These are phyloP conservation scores for Neospermospora avenae DNA, from an alignment of 2,329 filamentous ascomycete species.

Conservation along the genomic window DNA sequence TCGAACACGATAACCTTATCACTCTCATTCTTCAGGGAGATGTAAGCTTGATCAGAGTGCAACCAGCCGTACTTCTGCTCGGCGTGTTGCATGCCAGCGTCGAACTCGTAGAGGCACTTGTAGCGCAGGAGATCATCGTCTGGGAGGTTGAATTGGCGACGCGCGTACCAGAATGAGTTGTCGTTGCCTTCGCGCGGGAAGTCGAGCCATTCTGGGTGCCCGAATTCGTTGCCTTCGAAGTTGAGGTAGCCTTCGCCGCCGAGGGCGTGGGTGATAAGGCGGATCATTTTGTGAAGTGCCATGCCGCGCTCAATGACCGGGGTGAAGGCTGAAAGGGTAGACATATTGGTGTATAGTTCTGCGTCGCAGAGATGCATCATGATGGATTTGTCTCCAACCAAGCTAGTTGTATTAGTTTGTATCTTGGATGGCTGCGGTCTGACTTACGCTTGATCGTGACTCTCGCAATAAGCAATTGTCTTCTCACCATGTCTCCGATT, in stretches of 20 bases:
- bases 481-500: constrained; percentile 96
- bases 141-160: constrained; percentile 88
- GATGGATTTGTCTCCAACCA: constrained; percentile 94
- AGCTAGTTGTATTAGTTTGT: constrained; percentile 47
- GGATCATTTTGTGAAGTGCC: constrained; percentile 95
- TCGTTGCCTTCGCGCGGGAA: constrained; percentile 91
- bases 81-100: constrained; percentile 82
- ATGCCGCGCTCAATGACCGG: constrained; percentile 87
- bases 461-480: constrained; percentile 96
- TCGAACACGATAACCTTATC: constrained; percentile 98
- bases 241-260: constrained; percentile 97
- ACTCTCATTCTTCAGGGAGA: constrained; percentile 87
- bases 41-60: constrained; percentile 78
- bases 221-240: constrained; percentile 98
- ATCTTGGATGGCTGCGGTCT: neutral
- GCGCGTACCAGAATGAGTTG: constrained; percentile 92
- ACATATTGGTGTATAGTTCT: constrained; percentile 98
- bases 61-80: constrained; percentile 94
- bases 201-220: constrained; percentile 97
- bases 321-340: constrained; percentile 75
- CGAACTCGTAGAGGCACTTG: constrained; percentile 88
- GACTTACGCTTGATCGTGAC: constrained; percentile 91
- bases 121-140: constrained; percentile 86
- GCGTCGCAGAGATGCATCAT: constrained; percentile 99
- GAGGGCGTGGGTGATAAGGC: constrained; percentile 83